Percentiles rank a stretch among this genome's conserved stretches.
phyloP scores from a whole-genome alignment of 441 rosid species.

The Sinapis alba region DNA sequence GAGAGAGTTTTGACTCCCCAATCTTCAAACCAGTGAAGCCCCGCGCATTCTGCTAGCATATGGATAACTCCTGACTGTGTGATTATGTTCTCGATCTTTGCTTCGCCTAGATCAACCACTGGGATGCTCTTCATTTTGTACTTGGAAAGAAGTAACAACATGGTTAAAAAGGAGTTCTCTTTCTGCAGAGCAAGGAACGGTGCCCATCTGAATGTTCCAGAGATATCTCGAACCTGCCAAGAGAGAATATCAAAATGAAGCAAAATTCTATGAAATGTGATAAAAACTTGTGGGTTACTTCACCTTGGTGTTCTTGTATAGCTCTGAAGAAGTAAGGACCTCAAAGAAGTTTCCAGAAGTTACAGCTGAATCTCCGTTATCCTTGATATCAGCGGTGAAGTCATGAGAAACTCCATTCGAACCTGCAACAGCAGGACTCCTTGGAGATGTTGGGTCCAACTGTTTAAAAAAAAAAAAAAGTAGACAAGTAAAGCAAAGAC shows the following conservation, averaged over 20 bases:
- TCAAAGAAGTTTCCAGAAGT: constrained; percentile 91
- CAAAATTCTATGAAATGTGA: background rate
- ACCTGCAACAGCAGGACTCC: constrained; percentile 60
- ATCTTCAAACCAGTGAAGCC: constrained; percentile 93
- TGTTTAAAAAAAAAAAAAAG: constrained; percentile 33
- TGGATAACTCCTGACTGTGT: constrained; percentile 97
- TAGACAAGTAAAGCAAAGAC: constrained; percentile 20
- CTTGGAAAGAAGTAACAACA: constrained; percentile 90
- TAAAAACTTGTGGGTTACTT: background rate
- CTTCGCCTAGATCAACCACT: constrained; percentile 76
- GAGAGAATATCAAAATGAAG: constrained; percentile 16
- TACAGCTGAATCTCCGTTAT: constrained; percentile 74
- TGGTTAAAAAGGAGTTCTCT: constrained; percentile 88
- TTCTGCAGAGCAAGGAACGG: constrained; percentile 95
- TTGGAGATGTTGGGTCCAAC: constrained; percentile 96
- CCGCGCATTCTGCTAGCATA: constrained; percentile 90
- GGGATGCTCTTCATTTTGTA: constrained; percentile 99
- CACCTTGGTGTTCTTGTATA: constrained; percentile 87
- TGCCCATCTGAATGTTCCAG: constrained; percentile 98
- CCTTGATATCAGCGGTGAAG: constrained; percentile 45
- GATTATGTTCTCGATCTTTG: constrained; percentile 78
- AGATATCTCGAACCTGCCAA: constrained; percentile 86
- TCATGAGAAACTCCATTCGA: constrained; percentile 48
- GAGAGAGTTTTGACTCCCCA: constrained; percentile 91
- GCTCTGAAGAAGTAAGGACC: constrained; percentile 77